Evolutionary conservation across 1,139 yeast genomes (phyloP).

Genomic region (Zhuliangozyma parablackwelliae): DNA sequence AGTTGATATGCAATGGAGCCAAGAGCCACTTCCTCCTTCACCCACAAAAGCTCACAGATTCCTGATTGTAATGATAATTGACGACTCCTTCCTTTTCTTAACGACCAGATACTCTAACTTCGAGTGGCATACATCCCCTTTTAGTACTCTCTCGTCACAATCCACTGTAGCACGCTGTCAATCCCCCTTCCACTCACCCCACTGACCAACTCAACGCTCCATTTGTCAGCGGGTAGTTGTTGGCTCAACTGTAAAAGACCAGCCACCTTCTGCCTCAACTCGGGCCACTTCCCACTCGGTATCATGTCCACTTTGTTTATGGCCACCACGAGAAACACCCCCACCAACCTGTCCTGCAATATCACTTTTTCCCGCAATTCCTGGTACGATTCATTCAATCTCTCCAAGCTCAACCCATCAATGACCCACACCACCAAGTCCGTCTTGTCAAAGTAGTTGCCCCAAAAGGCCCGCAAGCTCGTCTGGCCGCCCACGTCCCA

Average conservation of each 20-base stretch:
- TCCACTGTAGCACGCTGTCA: constrained; percentile 46
- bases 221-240: constrained; percentile 25
- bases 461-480: constrained; percentile 79
- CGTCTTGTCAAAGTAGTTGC: constrained; percentile 83
- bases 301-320: constrained; percentile 58
- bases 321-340: constrained; percentile 54
- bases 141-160: constrained; percentile 22
- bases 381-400: constrained; percentile 58
- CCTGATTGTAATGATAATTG: no score
- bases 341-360: constrained; percentile 63
- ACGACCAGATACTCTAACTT: no score
- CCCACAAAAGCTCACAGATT: no score
- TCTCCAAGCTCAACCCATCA: constrained; percentile 59
- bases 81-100: no score
- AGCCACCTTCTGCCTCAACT: constrained; percentile 15
- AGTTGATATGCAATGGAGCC: no score
- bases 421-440: constrained; percentile 91
- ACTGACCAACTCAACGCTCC: constrained; percentile 45
- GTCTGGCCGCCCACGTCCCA: constrained; percentile 94
- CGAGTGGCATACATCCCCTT: neutral
- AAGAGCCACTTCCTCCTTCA: no score
- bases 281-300: constrained; percentile 11
- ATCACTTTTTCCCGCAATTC: constrained; percentile 62
- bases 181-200: constrained; percentile 56
- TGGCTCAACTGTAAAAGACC: constrained; percentile 20